Percentiles rank a stretch among this genome's conserved stretches.
phyloP scores from a whole-genome alignment of 169 alveolate genomes.

The Plasmodium gallinaceum region DNA sequence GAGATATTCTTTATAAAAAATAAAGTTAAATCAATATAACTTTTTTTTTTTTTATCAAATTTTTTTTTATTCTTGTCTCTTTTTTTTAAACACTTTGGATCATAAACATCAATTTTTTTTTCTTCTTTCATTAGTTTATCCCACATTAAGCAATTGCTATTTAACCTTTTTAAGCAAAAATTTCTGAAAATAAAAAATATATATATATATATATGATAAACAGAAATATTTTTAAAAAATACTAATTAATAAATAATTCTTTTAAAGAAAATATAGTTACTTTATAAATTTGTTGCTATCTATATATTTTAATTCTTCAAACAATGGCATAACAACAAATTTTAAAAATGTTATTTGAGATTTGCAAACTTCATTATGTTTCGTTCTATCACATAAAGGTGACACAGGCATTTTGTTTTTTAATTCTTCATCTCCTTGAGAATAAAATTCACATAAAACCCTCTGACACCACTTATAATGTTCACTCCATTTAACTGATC shows the following conservation, averaged over 20 bases:
- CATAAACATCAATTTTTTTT: constrained; percentile 53
- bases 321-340: constrained; percentile 93
- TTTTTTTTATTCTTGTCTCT: constrained; percentile 34
- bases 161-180: constrained; percentile 55
- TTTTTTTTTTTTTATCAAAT: constrained; percentile 56
- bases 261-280: constrained; percentile 17
- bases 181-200: constrained; percentile 17
- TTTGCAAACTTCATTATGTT: constrained; percentile 92
- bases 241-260: too few relatives aligned
- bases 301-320: constrained; percentile 82
- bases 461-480: constrained; percentile 91
- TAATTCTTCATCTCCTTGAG: constrained; percentile 94
- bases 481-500: constrained; percentile 89
- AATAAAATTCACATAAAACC: constrained; percentile 91
- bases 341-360: constrained; percentile 95
- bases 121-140: constrained; percentile 55
- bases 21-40: constrained; percentile 73
- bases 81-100: constrained; percentile 5
- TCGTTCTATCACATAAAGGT: constrained; percentile 94
- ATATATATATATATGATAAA: not conserved
- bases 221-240: not conserved
- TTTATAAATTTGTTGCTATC: constrained; percentile 50
- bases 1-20: constrained; percentile 72
- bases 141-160: constrained; percentile 69
- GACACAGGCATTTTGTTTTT: constrained; percentile 93